A percentile compares a stretch with the other conserved stretches of the same genome.
Evolutionary conservation across 2,329 filamentous ascomycete genomes (phyloP).

Genomic region (Beauveria sp.): DNA sequence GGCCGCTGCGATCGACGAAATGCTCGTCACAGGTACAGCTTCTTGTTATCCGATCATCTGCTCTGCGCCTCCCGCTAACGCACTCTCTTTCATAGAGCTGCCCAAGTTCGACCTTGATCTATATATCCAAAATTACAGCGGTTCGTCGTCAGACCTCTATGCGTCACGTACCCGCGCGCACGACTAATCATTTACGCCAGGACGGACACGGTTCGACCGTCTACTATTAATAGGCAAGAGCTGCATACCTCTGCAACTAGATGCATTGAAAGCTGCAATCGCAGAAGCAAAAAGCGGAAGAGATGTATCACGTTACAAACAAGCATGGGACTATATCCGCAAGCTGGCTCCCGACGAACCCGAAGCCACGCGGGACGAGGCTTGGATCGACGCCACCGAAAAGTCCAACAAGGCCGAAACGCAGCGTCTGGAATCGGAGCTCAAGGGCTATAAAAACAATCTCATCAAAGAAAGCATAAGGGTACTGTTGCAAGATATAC

Average conservation of each 20-base stretch:
- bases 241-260: constrained; percentile 67
- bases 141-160: constrained; percentile 35
- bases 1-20: not conserved
- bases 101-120: constrained; percentile 89
- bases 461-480: constrained; percentile 94
- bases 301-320: constrained; percentile 64
- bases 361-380: constrained; percentile 57
- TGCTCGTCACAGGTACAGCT: not conserved
- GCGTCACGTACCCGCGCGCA: not conserved
- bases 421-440: constrained; percentile 69
- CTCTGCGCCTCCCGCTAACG: constrained; percentile 12
- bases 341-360: constrained; percentile 57
- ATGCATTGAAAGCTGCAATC: constrained; percentile 74
- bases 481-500: constrained; percentile 35
- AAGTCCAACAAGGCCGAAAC: constrained; percentile 63
- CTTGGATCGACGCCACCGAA: constrained; percentile 67
- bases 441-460: constrained; percentile 94
- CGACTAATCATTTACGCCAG: constrained; percentile 34
- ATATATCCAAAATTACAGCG: constrained; percentile 83
- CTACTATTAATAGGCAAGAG: constrained; percentile 73
- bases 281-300: constrained; percentile 67
- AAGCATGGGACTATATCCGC: constrained; percentile 58
- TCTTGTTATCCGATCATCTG: not conserved
- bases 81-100: constrained; percentile 43
- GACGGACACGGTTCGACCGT: constrained; percentile 72